A percentile compares a stretch with the other conserved stretches of the same genome.
Conservation (phyloP, 192 early-diverging fungal species). For the Linnemannia elongata region DNA sequence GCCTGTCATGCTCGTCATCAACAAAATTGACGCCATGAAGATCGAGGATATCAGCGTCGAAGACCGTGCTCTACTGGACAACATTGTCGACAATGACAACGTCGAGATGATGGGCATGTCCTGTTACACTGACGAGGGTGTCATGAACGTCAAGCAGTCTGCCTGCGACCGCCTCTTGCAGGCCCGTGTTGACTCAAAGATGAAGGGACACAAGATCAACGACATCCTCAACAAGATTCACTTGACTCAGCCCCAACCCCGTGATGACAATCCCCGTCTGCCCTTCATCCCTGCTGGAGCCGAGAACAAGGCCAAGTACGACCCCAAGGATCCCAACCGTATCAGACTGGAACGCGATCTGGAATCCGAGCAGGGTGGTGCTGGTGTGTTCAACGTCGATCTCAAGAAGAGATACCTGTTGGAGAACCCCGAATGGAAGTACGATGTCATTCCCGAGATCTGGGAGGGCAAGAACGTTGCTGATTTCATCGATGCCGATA, state of each 20-base stretch:
- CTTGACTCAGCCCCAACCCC: conserved; percentile 86
- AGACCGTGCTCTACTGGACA: conserved; percentile 82
- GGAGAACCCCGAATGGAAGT: conserved; percentile 90
- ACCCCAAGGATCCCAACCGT: conserved; percentile 85
- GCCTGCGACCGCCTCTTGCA: conserved; percentile 96
- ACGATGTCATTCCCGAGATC: conserved; percentile 98
- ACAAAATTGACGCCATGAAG: conserved; percentile 94
- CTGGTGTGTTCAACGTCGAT: conserved; percentile 97
- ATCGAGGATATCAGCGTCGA: conserved; percentile 83
- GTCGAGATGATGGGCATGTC: conserved; percentile 87
- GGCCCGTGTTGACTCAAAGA: conserved; percentile 94
- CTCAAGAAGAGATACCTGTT: conserved; percentile 94
- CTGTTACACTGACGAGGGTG: conserved; percentile 94
- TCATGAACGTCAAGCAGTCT: conserved; percentile 94
- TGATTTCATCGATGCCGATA: conserved; percentile 98
- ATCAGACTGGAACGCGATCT: conserved; percentile 90
- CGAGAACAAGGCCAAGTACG: conserved; percentile 78
- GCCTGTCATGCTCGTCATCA: conserved; percentile 93
- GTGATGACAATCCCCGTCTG: conserved; percentile 89
- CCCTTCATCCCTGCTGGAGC: conserved; percentile 86
- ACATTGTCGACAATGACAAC: conserved; percentile 73
- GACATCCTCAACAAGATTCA: conserved; percentile 97
- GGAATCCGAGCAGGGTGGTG: conserved; percentile 90
- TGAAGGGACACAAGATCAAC: conserved; percentile 91
- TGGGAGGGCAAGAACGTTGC: conserved; percentile 98